Evolutionary conservation across 768 basidiomycete genomes (phyloP), one percentile per base, ranked within the genome.

Genomic region (Trametes maxima): DNA sequence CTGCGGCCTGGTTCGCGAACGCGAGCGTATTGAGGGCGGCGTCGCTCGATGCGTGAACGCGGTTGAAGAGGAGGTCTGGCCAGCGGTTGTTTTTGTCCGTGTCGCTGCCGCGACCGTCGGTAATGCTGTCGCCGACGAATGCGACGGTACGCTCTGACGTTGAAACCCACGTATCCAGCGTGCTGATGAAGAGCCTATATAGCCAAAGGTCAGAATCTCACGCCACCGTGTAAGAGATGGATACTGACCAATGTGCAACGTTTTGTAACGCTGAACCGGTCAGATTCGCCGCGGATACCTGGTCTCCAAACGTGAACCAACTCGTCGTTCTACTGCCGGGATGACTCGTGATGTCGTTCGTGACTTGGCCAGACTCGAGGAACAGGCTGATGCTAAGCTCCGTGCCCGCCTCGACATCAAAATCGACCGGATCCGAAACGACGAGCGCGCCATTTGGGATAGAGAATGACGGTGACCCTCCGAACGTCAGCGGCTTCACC

Each of bases 111-210:
- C 81, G 76, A 17, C 82, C 82, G 60, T 83, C 82, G 1, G 82
- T 83, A 57, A 82, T 80, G 65, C 80, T 82, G 70, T 83, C 82
- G 5, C 82, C 82, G 33, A 83, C 75, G 57, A 83, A 77, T 33
- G 74, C 76, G 25, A 81, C 72, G 7, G 75, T 69, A 35, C 69
- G 65, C 16, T 69, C 66, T 0, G 65, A 68, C 7, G 60, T 60
- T 5, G 77, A 72, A 0, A 73, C 73, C 72, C 76, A 78, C 1
- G 72, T 76, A 54, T 81, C 79, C 13, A 82, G 73, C 0, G 77
- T 76, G 61, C 78, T 80, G 36, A 79, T 61, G 65, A 78, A 80
- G 71, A 75, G 80, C 78, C 77, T 78, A 58, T 13, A 45, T 36
- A 54, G 12, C n/a, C 24, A 25, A 17, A 42, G 25, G 42, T 48